Evolutionary conservation across 2,329 filamentous ascomycete genomes (phyloP).

Genomic region (Curvularia lunata): DNA sequence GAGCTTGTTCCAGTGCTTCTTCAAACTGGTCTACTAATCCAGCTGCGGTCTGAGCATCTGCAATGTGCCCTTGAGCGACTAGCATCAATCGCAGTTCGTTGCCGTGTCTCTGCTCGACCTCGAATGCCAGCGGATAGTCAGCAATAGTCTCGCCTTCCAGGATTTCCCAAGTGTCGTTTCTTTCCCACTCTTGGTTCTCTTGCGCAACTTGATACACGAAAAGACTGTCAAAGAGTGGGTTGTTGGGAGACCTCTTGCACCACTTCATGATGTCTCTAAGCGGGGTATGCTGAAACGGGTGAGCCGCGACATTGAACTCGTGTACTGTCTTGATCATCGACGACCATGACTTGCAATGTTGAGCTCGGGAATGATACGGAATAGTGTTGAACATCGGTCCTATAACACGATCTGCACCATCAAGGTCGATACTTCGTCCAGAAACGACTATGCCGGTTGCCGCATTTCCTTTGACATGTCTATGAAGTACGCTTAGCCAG

Average conservation of each 20-base stretch:
- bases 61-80: slow-evolving; percentile 61
- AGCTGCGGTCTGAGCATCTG: slow-evolving; percentile 45
- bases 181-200: slow-evolving; percentile 24
- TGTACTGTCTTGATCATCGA: slow-evolving; percentile 70
- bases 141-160: slow-evolving; percentile 53
- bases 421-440: slow-evolving; percentile 74
- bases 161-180: slow-evolving; percentile 60
- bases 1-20: slow-evolving; percentile 45
- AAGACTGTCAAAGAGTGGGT: slow-evolving; percentile 72
- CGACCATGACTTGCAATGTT: slow-evolving; percentile 61
- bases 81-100: slow-evolving; percentile 63
- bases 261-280: slow-evolving; percentile 83
- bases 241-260: slow-evolving; percentile 62
- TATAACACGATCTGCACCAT: slow-evolving; percentile 69
- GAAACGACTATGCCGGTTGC: slow-evolving; percentile 79
- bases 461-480: slow-evolving; percentile 55
- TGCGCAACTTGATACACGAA: slow-evolving; percentile 75
- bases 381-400: slow-evolving; percentile 92
- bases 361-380: slow-evolving; percentile 66
- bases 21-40: slow-evolving; percentile 55
- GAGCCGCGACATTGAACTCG: slow-evolving; percentile 68
- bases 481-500: slow-evolving; percentile 70
- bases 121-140: slow-evolving; percentile 80
- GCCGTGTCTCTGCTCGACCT: slow-evolving; percentile 64
- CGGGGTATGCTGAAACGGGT: slow-evolving; percentile 79